These are phyloP conservation scores for Ichthyophthirius multifiliis DNA, from an alignment of 169 alveolate species.

Conservation along the genomic window DNA sequence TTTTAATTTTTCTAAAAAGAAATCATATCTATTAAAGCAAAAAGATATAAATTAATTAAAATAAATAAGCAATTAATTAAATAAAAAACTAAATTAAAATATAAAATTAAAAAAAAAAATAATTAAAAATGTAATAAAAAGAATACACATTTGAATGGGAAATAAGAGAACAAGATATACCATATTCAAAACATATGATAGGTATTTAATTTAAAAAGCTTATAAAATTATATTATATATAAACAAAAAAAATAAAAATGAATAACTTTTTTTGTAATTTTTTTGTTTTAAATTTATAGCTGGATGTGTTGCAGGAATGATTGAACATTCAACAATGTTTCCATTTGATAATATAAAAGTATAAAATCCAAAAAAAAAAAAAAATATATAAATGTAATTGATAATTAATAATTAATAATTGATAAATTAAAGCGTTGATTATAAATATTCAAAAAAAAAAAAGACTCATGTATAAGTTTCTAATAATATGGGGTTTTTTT, in stretches of 20 bases:
- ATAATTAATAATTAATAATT: background rate
- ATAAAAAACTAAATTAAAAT: background rate
- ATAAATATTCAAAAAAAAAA: too few relatives aligned
- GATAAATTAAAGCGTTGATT: too few relatives aligned
- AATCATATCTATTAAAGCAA: too few relatives aligned
- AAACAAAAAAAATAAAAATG: background rate
- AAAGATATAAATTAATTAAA: constrained; percentile 14
- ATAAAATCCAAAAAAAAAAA: too few relatives aligned
- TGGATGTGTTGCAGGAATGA: constrained; percentile 98
- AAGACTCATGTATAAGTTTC: constrained; percentile 63
- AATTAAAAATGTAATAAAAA: background rate
- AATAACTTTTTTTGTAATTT: background rate
- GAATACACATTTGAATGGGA: constrained; percentile 45
- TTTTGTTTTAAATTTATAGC: constrained; percentile 52
- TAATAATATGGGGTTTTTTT: constrained; percentile 3
- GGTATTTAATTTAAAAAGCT: background rate
- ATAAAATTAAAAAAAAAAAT: background rate
- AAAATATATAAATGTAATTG: background rate
- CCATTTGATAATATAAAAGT: constrained; percentile 95
- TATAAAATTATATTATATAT: background rate
- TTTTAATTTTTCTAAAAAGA: too few relatives aligned
- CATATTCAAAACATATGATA: constrained; percentile 89
- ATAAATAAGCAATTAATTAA: background rate
- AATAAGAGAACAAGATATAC: constrained; percentile 83
- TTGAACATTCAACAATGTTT: constrained; percentile 94